Percentiles rank a stretch among this genome's conserved stretches.
Conservation (phyloP, 2,329 filamentous ascomycete species). For the Coniochaeta ligniaria region DNA sequence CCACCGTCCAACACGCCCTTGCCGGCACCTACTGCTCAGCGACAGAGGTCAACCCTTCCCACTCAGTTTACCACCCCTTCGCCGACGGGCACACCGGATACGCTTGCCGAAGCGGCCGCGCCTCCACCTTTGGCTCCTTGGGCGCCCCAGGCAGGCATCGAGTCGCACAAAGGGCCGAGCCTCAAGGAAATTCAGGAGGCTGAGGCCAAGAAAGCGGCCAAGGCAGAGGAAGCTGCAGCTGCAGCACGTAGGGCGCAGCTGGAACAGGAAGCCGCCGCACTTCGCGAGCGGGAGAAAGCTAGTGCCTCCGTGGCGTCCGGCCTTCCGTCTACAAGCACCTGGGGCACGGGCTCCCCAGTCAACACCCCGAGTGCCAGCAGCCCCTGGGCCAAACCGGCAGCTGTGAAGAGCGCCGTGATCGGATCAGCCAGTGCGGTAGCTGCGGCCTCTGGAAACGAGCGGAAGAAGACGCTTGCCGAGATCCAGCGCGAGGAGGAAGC, state of each 20-base stretch:
- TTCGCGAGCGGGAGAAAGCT: constrained; percentile 53
- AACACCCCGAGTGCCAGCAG: constrained; percentile 42
- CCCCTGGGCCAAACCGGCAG: constrained; percentile 61
- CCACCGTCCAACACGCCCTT: constrained; percentile 73
- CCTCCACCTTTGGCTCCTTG: constrained; percentile 81
- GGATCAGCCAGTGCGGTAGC: constrained; percentile 23
- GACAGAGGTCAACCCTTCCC: constrained; percentile 75
- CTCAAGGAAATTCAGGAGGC: constrained; percentile 95
- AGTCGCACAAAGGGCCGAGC: constrained; percentile 75
- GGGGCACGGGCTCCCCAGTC: constrained; percentile 73
- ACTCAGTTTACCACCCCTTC: constrained; percentile 62
- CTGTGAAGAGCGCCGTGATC: constrained; percentile 29
- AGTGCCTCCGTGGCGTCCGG: constrained; percentile 60
- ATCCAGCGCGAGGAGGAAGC: constrained; percentile 95
- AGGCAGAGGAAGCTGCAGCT: constrained; percentile 74
- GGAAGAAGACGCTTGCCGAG: constrained; percentile 87
- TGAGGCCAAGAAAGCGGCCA: constrained; percentile 86
- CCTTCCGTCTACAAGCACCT: constrained; percentile 81
- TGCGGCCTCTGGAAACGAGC: constrained; percentile 8
- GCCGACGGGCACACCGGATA: constrained; percentile 69
- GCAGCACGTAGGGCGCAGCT: constrained; percentile 69
- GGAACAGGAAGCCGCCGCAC: constrained; percentile 67
- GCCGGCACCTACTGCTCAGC: constrained; percentile 82
- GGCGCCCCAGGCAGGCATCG: constrained; percentile 75
- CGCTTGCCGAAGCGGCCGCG: constrained; percentile 26